Evolutionary conservation across 129 eudicot species (phyloP).

Genomic region (Scalesia atractyloides): DNA sequence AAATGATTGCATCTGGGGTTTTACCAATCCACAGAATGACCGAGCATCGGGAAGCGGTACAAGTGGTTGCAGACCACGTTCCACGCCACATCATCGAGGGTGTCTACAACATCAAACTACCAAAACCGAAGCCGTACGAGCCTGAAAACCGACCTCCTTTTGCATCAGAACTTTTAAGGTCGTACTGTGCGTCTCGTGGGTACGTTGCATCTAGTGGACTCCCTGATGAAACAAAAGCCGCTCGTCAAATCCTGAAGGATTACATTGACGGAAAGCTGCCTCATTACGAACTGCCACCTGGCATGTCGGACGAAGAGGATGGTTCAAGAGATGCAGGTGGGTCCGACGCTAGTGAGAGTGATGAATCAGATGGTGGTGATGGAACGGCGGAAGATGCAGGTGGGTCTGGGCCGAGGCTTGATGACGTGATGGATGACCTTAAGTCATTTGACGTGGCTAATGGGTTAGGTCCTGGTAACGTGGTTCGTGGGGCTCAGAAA

Average conservation of each 20-base stretch:
- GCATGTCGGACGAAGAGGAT: constrained; percentile 36
- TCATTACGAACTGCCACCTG: constrained; percentile 90
- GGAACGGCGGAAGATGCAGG: constrained; percentile 25
- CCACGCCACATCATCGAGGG: constrained; percentile 58
- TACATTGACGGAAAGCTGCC: constrained; percentile 83
- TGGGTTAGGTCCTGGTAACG: constrained; percentile 46
- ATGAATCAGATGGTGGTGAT: constrained; percentile 35
- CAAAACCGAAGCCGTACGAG: constrained; percentile 88
- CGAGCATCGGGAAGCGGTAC: constrained; percentile 83
- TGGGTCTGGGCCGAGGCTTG: constrained; percentile 35
- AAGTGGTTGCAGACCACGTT: constrained; percentile 80
- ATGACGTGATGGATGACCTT: constrained; percentile 65
- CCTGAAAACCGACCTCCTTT: constrained; percentile 68
- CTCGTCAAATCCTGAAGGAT: constrained; percentile 83
- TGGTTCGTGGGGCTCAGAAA: constrained; percentile 39
- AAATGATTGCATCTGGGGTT: constrained; percentile 95
- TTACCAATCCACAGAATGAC: constrained; percentile 88
- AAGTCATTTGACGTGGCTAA: constrained; percentile 67
- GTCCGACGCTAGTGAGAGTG: constrained; percentile 31
- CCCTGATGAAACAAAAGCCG: constrained; percentile 89
- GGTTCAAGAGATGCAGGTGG: constrained; percentile 2
- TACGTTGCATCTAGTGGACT: constrained; percentile 84
- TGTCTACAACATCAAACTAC: constrained; percentile 70
- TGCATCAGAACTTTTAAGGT: constrained; percentile 71
- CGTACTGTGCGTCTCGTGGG: constrained; percentile 94